phyloP scores from a whole-genome alignment of 2,329 filamentous ascomycete genomes.

The Penicillium verrucosum region DNA sequence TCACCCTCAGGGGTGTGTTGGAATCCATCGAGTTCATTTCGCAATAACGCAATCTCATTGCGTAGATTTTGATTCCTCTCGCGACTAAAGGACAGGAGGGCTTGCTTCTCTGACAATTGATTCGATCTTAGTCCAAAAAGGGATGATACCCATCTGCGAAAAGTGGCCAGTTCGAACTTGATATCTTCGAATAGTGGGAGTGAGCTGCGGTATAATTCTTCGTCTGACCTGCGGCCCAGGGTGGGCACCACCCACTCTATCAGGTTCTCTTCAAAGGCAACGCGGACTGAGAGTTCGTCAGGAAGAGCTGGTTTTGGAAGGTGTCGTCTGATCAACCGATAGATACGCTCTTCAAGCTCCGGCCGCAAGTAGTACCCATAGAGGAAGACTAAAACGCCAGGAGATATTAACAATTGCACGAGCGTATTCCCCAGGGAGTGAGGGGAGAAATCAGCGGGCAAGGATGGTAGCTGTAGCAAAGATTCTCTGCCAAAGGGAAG shows the following conservation, averaged over 20 bases:
- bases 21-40: constrained; percentile 26
- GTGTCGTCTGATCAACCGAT: constrained; percentile 39
- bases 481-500: constrained; percentile 39
- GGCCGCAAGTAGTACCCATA: constrained; percentile 38
- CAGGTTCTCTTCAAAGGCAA: constrained; percentile 44
- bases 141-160: constrained; percentile 34
- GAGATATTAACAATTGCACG: constrained; percentile 31
- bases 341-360: constrained; percentile 39
- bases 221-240: constrained; percentile 39
- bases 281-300: constrained; percentile 42
- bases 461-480: constrained; percentile 32
- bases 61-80: constrained; percentile 31
- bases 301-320: constrained; percentile 42
- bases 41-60: constrained; percentile 31
- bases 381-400: constrained; percentile 36
- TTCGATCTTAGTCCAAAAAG: constrained; percentile 28
- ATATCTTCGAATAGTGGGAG: constrained; percentile 39
- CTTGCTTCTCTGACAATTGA: constrained; percentile 13
- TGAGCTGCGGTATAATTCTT: constrained; percentile 38
- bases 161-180: constrained; percentile 32
- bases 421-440: constrained; percentile 26
- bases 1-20: constrained; percentile 10
- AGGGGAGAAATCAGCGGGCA: constrained; percentile 30
- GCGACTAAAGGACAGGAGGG: constrained; percentile 15
- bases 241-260: constrained; percentile 44